Evolutionary conservation across 106 monocot genomes (phyloP), one percentile per base, ranked within the genome.

Genomic region (Phalaenopsis equestris): DNA sequence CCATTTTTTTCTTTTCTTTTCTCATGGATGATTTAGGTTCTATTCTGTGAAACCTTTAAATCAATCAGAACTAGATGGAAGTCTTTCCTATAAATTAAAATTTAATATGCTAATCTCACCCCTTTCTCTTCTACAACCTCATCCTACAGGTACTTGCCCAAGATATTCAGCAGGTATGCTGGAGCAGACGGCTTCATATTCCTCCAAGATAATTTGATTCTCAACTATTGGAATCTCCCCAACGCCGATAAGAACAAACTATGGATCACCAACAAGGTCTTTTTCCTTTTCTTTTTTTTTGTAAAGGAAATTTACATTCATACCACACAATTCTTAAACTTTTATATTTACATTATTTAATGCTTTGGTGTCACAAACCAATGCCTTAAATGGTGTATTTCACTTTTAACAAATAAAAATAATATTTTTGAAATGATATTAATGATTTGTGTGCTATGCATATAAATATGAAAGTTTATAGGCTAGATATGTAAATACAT

Each of bases 161-260:
- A 90, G 82, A 86, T 93, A 77, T 93, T 96, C 72, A 82, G 87
- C 15, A 81, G 84, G 24, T 99, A 85, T 36, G 67, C 80, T 64
- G 89, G 89, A 19, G 94, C 92, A 19, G 98, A 99, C 75, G 98
- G 98, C 82, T 99, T 99, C 87, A 19, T 99, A 8, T 99, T 91
- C 88, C 88, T 99, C 67, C 92, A 94, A 84, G 98, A 99, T 67
- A 83, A 87, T 72, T 87, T 99, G 94, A 85, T 93, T 79, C 87
- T 99, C 36, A 99, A 99, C 75, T 99, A 99, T 49, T 99, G 98
- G 98, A 99, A 94, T 82, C 84, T 99, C 67, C 75, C 94, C 73
- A 84, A 88, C 58, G 92, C 98, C 47, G 94, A 99, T 83, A 99
- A 90, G 85, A 88, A 80, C 30, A 99, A 89, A 76, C 84, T 99